These are phyloP conservation scores for Cymbopogon citratus DNA, from an alignment of 176 grass and related monocot genomes.

Conservation along the genomic window DNA sequence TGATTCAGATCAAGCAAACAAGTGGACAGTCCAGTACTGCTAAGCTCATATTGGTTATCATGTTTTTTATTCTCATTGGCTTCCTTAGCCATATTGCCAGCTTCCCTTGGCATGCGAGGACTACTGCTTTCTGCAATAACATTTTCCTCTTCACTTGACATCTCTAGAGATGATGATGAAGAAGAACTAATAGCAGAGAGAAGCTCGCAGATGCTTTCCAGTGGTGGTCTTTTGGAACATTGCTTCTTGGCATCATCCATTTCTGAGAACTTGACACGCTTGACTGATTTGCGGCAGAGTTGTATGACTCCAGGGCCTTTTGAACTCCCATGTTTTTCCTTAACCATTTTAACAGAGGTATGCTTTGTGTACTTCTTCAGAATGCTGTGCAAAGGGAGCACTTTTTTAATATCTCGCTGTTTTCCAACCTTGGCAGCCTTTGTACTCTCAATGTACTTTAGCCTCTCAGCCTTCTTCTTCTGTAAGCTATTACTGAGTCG, in stretches of 20 bases:
- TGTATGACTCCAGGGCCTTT: slow-evolving; percentile 38
- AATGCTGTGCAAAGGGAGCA: slow-evolving; percentile 47
- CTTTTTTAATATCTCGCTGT: slow-evolving; percentile 16
- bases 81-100: neutral
- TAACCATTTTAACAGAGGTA: slow-evolving; percentile 53
- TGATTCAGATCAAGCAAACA: slow-evolving; percentile 45
- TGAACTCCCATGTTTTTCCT: slow-evolving; percentile 21
- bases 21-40: slow-evolving; percentile 13
- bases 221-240: slow-evolving; percentile 20
- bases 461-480: slow-evolving; percentile 28
- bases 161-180: slow-evolving; percentile 38
- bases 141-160: slow-evolving; percentile 34
- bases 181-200: slow-evolving; percentile 39
- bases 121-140: slow-evolving; percentile 27
- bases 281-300: slow-evolving; percentile 36
- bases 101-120: slow-evolving; percentile 19
- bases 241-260: slow-evolving; percentile 27
- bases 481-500: slow-evolving; percentile 15
- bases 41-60: slow-evolving; percentile 19
- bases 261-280: slow-evolving; percentile 41
- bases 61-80: neutral
- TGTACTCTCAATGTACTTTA: slow-evolving; percentile 1
- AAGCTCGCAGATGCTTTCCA: slow-evolving; percentile 33
- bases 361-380: slow-evolving; percentile 41
- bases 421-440: slow-evolving; percentile 29